Evolutionary conservation across 257 asterid species (phyloP).

Genomic region (Petunia axillaris): DNA sequence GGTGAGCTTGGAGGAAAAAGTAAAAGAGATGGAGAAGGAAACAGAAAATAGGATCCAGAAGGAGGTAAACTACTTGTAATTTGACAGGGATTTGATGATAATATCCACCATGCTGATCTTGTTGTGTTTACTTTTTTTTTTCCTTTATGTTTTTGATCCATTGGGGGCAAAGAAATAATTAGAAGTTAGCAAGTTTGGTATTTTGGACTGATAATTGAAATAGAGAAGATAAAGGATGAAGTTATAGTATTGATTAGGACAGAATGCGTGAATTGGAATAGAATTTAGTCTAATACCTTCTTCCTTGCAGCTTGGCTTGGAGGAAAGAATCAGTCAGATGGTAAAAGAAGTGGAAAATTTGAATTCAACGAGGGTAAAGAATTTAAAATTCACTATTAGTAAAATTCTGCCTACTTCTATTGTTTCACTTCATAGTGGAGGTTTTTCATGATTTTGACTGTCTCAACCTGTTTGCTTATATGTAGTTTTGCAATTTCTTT

Average conservation of each 20-base stretch:
- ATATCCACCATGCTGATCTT: conserved; percentile 2
- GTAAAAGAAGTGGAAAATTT: conserved; percentile 46
- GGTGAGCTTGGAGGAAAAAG: conserved; percentile 61
- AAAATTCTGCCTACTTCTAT: neutral
- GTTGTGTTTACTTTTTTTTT: neutral
- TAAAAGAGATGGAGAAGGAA: conserved; percentile 64
- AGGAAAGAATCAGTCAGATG: conserved; percentile 50
- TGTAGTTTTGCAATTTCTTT: neutral
- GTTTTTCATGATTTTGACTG: conserved; percentile 24
- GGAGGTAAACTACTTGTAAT: conserved; percentile 52
- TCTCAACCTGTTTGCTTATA: conserved; percentile 4
- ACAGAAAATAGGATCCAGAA: conserved; percentile 55
- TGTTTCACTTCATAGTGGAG: conserved; percentile 14
- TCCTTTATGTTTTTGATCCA: conserved; percentile 1
- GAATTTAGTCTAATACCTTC: conserved; percentile 20
- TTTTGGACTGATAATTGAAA: neutral
- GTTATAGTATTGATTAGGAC: neutral
- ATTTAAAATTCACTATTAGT: neutral
- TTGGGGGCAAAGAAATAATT: conserved; percentile 10
- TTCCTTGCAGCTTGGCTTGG: conserved; percentile 54
- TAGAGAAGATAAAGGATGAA: neutral
- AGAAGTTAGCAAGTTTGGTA: conserved; percentile 9
- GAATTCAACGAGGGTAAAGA: conserved; percentile 49
- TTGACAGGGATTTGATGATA: conserved; percentile 15
- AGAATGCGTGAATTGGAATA: conserved; percentile 9